Conservation (phyloP, 2,329 filamentous ascomycete species). For the Penicillium psychrosexuale region DNA sequence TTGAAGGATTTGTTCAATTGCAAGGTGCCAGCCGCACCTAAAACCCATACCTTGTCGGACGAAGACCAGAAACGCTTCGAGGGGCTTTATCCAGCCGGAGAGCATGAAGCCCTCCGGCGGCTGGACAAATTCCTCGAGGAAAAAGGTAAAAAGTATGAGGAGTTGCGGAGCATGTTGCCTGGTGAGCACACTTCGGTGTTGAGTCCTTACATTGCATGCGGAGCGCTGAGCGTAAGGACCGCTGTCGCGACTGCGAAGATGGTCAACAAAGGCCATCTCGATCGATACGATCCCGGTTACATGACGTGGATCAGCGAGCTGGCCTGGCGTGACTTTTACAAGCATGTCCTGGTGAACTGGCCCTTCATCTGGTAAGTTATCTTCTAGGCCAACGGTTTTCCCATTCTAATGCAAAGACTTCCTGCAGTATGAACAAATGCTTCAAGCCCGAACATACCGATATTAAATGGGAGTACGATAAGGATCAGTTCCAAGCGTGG, state of each 20-base stretch:
- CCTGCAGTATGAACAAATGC: conserved; percentile 63
- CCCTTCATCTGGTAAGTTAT: conserved; percentile 58
- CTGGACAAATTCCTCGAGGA: conserved; percentile 66
- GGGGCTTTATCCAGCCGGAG: conserved; percentile 69
- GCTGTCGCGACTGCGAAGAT: conserved; percentile 63
- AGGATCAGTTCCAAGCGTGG: conserved; percentile 69
- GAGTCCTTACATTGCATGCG: conserved; percentile 68
- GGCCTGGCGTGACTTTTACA: conserved; percentile 86
- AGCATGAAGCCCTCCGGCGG: conserved; percentile 65
- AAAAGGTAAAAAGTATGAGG: conserved; percentile 60
- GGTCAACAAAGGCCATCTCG: conserved; percentile 60
- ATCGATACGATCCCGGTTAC: conserved; percentile 64
- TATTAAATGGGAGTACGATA: conserved; percentile 76
- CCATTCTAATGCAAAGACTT: background rate
- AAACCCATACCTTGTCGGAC: conserved; percentile 58
- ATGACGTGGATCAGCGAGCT: conserved; percentile 76
- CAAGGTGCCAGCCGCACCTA: conserved; percentile 59
- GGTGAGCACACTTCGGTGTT: conserved; percentile 63
- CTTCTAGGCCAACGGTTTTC: background rate
- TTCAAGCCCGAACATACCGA: conserved; percentile 83
- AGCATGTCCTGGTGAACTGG: conserved; percentile 79
- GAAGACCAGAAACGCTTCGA: conserved; percentile 59
- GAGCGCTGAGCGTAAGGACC: conserved; percentile 66
- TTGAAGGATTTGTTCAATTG: conserved; percentile 59
- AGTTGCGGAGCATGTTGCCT: conserved; percentile 64